A percentile compares a stretch with the other conserved stretches of the same genome.
phyloP scores from a whole-genome alignment of 164 flowering plant genomes.

The Nymphaea thermarum region DNA sequence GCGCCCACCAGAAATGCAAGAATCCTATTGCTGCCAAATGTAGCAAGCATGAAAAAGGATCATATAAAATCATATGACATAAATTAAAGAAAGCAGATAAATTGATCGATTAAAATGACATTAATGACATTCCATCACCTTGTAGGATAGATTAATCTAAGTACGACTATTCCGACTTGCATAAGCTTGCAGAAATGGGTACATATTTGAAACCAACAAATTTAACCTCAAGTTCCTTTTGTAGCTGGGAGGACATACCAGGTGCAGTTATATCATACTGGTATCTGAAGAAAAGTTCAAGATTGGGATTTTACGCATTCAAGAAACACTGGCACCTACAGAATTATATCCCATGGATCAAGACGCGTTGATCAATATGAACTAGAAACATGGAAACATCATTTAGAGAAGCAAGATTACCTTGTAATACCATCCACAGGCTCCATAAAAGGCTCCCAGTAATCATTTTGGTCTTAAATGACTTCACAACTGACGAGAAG shows the following conservation, averaged over 20 bases:
- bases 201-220: conserved; percentile 75
- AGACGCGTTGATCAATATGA: too few relatives aligned
- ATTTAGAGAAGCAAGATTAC: conserved; percentile 19
- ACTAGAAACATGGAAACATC: too few relatives aligned
- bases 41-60: neutral
- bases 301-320: too few relatives aligned
- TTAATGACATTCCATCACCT: conserved; percentile 24
- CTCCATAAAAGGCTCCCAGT: conserved; percentile 98
- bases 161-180: conserved; percentile 84
- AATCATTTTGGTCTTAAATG: conserved; percentile 85
- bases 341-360: too few relatives aligned
- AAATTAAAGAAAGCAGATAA: conserved; percentile 1
- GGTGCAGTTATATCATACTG: conserved; percentile 58
- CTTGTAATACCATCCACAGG: conserved; percentile 84
- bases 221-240: conserved; percentile 76
- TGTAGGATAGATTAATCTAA: conserved; percentile 35
- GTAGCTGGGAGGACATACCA: conserved; percentile 71
- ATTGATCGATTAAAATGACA: neutral
- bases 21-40: conserved; percentile 4
- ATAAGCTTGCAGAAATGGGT: conserved; percentile 94
- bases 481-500: conserved; percentile 77
- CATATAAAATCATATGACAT: neutral
- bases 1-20: conserved; percentile 30
- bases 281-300: conserved; percentile 38
- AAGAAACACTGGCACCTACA: too few relatives aligned